These are phyloP conservation scores for Myriosclerotinia duriaeana DNA, from an alignment of 2,329 filamentous ascomycete species.

Conservation along the genomic window DNA sequence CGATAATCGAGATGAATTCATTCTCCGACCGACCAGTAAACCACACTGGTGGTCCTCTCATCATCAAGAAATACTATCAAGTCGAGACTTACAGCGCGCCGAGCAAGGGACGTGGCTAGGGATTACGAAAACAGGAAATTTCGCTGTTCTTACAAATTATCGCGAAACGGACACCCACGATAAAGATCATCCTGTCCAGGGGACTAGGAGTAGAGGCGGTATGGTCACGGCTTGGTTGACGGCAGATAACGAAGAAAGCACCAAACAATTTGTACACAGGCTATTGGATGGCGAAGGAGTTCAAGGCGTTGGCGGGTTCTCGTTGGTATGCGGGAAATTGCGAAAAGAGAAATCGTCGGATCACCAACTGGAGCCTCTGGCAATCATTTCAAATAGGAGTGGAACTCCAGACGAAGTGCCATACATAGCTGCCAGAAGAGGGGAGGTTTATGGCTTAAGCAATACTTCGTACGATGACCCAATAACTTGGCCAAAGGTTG, in stretches of 20 bases:
- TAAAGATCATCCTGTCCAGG: slow-evolving; percentile 53
- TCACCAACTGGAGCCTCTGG: slow-evolving; percentile 49
- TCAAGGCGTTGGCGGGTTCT: slow-evolving; percentile 65
- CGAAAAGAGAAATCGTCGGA: slow-evolving; percentile 38
- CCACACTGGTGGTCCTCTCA: slow-evolving; percentile 59
- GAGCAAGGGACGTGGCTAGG: slow-evolving; percentile 68
- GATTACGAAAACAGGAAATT: slow-evolving; percentile 57
- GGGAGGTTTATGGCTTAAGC: slow-evolving; percentile 58
- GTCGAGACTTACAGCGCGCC: slow-evolving; percentile 60
- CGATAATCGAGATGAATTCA: slow-evolving; percentile 76
- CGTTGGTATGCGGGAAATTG: slow-evolving; percentile 64
- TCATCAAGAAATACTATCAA: slow-evolving; percentile 51
- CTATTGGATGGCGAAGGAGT: slow-evolving; percentile 54
- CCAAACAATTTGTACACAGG: slow-evolving; percentile 52
- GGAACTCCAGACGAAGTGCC: slow-evolving; percentile 55
- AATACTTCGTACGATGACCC: slow-evolving; percentile 59
- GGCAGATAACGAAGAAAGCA: slow-evolving; percentile 48
- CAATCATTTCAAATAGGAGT: slow-evolving; percentile 62
- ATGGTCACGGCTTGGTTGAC: slow-evolving; percentile 65
- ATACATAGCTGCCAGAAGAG: slow-evolving; percentile 54
- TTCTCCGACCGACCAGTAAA: slow-evolving; percentile 61
- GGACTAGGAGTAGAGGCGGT: slow-evolving; percentile 57
- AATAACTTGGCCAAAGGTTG: slow-evolving; percentile 61
- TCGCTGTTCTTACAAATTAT: slow-evolving; percentile 67
- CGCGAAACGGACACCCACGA: slow-evolving; percentile 55